A percentile compares a stretch with the other conserved stretches of the same genome.
phyloP scores from a whole-genome alignment of 805 yeast species.

The Metschnikowia lochheadii region DNA sequence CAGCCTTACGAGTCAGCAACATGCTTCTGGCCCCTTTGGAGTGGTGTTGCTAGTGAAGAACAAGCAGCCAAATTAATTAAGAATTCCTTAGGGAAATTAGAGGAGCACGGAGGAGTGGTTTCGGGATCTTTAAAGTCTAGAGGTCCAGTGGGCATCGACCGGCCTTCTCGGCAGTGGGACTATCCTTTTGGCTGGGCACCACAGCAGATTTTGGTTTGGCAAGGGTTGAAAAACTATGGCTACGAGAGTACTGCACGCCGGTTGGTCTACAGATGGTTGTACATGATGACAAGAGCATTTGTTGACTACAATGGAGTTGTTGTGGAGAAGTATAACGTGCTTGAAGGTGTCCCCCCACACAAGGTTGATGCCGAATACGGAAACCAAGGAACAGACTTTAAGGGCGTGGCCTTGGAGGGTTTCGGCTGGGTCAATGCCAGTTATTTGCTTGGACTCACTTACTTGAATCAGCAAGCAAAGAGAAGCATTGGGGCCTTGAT shows the following conservation, averaged over 20 bases:
- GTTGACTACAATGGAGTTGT: constrained; percentile 92
- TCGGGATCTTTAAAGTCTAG: constrained; percentile 76
- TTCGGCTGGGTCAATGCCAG: constrained; percentile 98
- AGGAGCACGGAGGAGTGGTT: constrained; percentile 83
- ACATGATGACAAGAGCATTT: constrained; percentile 81
- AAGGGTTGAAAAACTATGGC: constrained; percentile 73
- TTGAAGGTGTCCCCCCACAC: constrained; percentile 78
- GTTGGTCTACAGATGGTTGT: constrained; percentile 83
- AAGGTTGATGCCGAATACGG: constrained; percentile 95
- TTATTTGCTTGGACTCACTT: constrained; percentile 66
- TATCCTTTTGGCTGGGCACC: constrained; percentile 99
- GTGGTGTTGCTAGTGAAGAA: constrained; percentile 57
- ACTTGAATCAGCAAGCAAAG: constrained; percentile 59
- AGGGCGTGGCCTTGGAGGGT: constrained; percentile 93
- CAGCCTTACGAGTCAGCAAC: constrained; percentile 81
- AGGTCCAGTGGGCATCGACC: constrained; percentile 60
- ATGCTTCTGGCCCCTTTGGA: constrained; percentile 89
- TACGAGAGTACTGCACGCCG: constrained; percentile 61
- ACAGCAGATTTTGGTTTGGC: constrained; percentile 93
- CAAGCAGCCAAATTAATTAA: constrained; percentile 66
- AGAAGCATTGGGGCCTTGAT: constrained; percentile 79
- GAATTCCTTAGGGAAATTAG: constrained; percentile 63
- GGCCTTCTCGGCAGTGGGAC: constrained; percentile 97
- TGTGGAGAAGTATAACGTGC: constrained; percentile 92
- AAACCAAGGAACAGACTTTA: constrained; percentile 88